These are phyloP conservation scores for Beta macrorhiza DNA, from an alignment of 179 eudicot species.

Conservation along the genomic window DNA sequence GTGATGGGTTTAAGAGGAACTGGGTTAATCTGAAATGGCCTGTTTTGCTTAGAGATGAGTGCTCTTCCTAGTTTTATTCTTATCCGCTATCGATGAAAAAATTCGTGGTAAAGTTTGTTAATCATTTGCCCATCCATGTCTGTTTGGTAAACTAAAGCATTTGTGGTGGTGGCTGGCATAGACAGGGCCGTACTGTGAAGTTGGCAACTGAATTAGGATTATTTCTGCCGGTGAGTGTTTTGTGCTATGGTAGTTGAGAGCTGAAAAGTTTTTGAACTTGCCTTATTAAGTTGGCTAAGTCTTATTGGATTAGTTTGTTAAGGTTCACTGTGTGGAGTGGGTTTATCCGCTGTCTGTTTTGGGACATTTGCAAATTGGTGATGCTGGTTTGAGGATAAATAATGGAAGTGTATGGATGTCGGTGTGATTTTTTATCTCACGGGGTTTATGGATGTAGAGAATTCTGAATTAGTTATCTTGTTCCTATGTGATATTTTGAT, in stretches of 20 bases:
- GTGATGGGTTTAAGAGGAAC: background rate
- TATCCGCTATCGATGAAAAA: background rate
- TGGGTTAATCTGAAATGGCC: background rate
- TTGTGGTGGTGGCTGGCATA: background rate
- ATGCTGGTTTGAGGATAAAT: background rate
- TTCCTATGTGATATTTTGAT: background rate
- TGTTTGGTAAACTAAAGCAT: background rate
- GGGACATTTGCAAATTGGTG: background rate
- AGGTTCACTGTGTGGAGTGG: background rate
- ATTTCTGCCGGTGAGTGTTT: background rate
- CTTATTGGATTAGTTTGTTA: background rate
- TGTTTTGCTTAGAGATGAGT: background rate
- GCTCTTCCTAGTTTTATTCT: background rate
- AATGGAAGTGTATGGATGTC: background rate
- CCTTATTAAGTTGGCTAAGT: background rate
- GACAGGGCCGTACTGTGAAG: background rate
- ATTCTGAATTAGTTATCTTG: background rate
- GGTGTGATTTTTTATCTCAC: background rate
- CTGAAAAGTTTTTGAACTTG: background rate
- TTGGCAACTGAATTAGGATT: background rate
- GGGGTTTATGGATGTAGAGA: background rate
- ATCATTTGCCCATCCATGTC: background rate
- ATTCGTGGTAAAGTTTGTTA: no score
- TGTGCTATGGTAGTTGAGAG: background rate
- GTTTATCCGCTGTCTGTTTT: background rate